phyloP scores from a whole-genome alignment of 345 rosid genomes.

The Citrus medica region DNA sequence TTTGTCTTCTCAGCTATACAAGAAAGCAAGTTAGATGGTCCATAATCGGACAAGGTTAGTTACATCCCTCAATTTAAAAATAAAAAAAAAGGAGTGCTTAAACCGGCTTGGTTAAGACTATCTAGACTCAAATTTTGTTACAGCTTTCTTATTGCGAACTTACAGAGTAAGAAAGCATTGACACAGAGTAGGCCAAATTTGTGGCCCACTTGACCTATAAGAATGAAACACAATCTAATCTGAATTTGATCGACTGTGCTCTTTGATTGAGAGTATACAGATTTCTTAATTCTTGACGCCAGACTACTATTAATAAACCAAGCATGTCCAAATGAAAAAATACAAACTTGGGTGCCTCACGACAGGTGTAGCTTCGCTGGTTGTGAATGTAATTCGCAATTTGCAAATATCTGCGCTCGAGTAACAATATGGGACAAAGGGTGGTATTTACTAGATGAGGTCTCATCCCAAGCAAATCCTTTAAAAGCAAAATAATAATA shows the following conservation, averaged over 20 bases:
- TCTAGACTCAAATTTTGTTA: not conserved
- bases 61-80: not conserved
- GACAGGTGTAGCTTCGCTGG: too few relatives aligned
- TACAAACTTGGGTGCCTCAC: too few relatives aligned
- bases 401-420: too few relatives aligned
- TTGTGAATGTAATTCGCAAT: too few relatives aligned
- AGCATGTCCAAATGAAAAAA: not conserved
- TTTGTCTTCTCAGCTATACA: accelerated
- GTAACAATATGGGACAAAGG: too few relatives aligned
- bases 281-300: too few relatives aligned
- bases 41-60: not conserved
- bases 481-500: not conserved
- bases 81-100: not conserved
- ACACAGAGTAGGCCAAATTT: not conserved
- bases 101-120: not conserved
- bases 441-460: too few relatives aligned
- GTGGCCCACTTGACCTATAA: not conserved
- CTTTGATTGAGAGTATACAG: too few relatives aligned
- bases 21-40: too few relatives aligned
- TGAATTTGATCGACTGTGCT: too few relatives aligned
- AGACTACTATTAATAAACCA: too few relatives aligned
- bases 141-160: not conserved
- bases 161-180: not conserved
- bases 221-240: not conserved
- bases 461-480: too few relatives aligned